Evolutionary conservation across 305 asterid species (phyloP).

Genomic region (Petunia hybrid): DNA sequence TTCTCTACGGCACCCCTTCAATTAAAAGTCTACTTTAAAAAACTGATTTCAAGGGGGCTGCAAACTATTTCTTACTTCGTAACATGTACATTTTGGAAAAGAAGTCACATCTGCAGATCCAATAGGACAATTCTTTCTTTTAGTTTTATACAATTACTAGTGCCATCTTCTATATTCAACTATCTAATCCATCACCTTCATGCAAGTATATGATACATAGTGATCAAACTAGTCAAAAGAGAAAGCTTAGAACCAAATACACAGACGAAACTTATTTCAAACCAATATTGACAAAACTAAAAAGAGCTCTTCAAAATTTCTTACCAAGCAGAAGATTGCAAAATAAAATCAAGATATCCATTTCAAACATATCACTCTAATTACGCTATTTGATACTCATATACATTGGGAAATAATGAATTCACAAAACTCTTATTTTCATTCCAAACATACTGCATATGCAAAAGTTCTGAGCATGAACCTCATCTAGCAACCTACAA

Average conservation of each 20-base stretch:
- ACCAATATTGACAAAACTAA: not conserved
- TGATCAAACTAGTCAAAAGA: not conserved
- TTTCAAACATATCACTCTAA: slow-evolving; percentile 28
- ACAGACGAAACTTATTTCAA: not conserved
- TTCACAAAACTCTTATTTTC: slow-evolving; percentile 29
- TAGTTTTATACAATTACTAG: not conserved
- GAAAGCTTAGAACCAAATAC: not conserved
- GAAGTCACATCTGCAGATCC: not conserved
- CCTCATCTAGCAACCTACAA: slow-evolving; percentile 27
- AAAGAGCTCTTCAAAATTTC: not conserved
- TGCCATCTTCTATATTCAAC: slow-evolving; percentile 4
- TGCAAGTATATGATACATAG: not conserved
- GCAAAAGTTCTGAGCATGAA: not conserved
- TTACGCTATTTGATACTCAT: slow-evolving; percentile 26
- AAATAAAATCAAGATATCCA: slow-evolving; percentile 22
- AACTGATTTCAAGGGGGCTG: slow-evolving; percentile 1
- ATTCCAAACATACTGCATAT: slow-evolving; percentile 2
- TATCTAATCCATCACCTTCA: slow-evolving; percentile 13
- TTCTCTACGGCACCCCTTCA: too few relatives aligned
- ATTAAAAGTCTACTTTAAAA: not conserved
- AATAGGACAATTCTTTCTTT: too few relatives aligned
- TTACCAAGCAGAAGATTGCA: not conserved
- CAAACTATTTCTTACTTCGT: not conserved
- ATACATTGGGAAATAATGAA: slow-evolving; percentile 8
- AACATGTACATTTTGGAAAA: not conserved